Evolutionary conservation across 306 rosid species (phyloP).

Genomic region (Pterocarpus macrocarpus): DNA sequence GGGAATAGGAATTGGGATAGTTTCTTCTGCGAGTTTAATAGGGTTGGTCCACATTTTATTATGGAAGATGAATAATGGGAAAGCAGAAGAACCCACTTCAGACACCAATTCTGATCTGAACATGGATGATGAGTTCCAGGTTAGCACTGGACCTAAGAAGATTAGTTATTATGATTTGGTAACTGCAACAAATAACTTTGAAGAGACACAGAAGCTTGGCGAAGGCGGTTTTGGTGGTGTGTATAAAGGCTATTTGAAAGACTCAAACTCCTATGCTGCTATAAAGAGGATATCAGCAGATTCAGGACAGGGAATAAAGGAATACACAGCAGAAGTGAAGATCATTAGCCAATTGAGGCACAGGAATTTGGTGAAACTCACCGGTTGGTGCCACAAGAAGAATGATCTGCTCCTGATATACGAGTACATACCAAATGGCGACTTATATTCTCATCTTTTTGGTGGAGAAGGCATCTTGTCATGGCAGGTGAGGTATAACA

Average conservation of each 20-base stretch:
- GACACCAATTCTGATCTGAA: too few species aligned
- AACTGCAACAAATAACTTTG: slow-evolving; percentile 41
- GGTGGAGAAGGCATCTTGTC: slow-evolving; percentile 27
- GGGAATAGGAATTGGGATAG: slow-evolving; percentile 18
- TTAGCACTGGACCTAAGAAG: neutral
- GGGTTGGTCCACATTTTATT: neutral
- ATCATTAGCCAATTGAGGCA: slow-evolving; percentile 48
- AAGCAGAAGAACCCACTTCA: neutral
- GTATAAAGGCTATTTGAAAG: slow-evolving; percentile 42
- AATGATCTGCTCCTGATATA: slow-evolving; percentile 42
- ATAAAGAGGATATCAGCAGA: slow-evolving; percentile 44
- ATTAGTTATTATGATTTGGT: slow-evolving; percentile 3
- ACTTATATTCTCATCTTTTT: slow-evolving; percentile 45
- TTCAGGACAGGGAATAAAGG: slow-evolving; percentile 48
- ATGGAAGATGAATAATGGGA: neutral
- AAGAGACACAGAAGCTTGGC: slow-evolving; percentile 46
- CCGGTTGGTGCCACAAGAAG: slow-evolving; percentile 56
- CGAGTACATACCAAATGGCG: slow-evolving; percentile 50
- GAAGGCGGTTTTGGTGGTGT: slow-evolving; percentile 56
- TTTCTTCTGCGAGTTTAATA: neutral
- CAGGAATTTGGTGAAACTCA: slow-evolving; percentile 48
- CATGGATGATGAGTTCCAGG: too few species aligned
- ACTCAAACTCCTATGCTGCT: slow-evolving; percentile 36
- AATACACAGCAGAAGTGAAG: slow-evolving; percentile 48
- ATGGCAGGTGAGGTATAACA: slow-evolving; percentile 41